phyloP scores from a whole-genome alignment of 108 stramenopile genomes.

The Poteriospumella lacustris region DNA sequence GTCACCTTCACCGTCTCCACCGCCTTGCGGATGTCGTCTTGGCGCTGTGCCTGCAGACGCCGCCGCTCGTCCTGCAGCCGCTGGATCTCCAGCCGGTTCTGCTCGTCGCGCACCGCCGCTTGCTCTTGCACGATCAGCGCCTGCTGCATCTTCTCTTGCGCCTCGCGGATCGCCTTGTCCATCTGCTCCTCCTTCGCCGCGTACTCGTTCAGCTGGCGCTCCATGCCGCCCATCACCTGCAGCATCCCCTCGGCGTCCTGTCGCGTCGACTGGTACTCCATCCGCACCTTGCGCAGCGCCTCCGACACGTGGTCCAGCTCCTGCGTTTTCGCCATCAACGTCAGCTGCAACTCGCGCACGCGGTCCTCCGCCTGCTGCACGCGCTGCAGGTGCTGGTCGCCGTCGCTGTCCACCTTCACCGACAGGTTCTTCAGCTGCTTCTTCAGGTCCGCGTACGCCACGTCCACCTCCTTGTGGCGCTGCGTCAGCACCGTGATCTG shows the following conservation, averaged over 20 bases:
- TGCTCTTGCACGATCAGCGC: constrained; percentile 14
- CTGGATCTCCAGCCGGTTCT: constrained; percentile 6
- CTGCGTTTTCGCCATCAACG: background rate
- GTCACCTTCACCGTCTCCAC: too few relatives aligned
- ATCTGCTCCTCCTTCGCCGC: background rate
- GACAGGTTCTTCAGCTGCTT: background rate
- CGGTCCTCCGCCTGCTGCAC: constrained; percentile 12
- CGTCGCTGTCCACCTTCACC: background rate
- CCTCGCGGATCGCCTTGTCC: background rate
- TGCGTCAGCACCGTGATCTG: background rate
- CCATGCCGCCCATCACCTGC: constrained; percentile 9
- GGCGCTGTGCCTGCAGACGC: too few relatives aligned
- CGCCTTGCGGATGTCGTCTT: too few relatives aligned
- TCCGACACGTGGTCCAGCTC: background rate
- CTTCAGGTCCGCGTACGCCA: background rate
- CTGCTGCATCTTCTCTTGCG: constrained; percentile 8
- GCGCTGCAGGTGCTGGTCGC: background rate
- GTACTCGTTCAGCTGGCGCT: constrained; percentile 23
- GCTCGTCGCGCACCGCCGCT: constrained; percentile 6
- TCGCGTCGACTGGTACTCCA: constrained; percentile 20
- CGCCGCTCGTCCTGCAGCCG: constrained; percentile 22
- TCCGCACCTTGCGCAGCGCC: constrained; percentile 3
- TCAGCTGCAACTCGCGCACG: background rate
- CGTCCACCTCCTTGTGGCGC: background rate
- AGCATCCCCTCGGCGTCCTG: constrained; percentile 30